Evolutionary conservation across 805 yeast species (phyloP).

Genomic region (Sugiyamaella boreocaroliniensis): DNA sequence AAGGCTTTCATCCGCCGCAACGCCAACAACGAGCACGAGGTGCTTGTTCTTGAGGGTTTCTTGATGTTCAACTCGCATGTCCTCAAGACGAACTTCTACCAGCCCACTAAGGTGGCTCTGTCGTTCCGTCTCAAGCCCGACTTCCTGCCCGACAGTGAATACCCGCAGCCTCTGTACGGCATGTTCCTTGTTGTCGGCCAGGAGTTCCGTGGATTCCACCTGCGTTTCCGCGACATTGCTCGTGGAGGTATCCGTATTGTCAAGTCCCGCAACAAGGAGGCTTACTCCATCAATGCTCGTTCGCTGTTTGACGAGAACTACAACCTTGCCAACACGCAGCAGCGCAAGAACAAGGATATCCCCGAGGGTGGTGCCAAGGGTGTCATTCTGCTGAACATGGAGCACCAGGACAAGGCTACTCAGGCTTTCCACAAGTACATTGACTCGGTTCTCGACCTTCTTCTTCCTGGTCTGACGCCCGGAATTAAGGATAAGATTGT

Average conservation of each 20-base stretch:
- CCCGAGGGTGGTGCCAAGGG: constrained; percentile 99
- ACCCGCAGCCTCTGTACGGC: constrained; percentile 89
- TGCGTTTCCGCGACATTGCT: constrained; percentile 93
- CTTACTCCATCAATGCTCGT: constrained; percentile 75
- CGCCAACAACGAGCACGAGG: constrained; percentile 72
- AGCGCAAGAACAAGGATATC: constrained; percentile 92
- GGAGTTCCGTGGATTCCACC: constrained; percentile 95
- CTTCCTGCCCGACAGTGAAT: constrained; percentile 77
- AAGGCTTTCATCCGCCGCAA: constrained; percentile 57
- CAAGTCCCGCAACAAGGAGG: constrained; percentile 76
- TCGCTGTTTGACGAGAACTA: constrained; percentile 94
- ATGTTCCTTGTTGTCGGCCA: constrained; percentile 94
- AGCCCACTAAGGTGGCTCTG: constrained; percentile 89
- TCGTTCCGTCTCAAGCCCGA: constrained; percentile 86
- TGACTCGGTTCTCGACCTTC: constrained; percentile 81
- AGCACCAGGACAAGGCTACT: constrained; percentile 72
- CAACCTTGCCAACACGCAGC: constrained; percentile 92
- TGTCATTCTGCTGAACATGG: constrained; percentile 68
- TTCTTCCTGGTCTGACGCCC: constrained; percentile 62
- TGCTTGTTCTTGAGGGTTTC: constrained; percentile 73
- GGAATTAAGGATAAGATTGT: constrained; percentile 78
- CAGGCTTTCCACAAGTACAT: constrained; percentile 88
- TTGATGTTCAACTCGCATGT: constrained; percentile 79
- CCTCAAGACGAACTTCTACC: constrained; percentile 88
- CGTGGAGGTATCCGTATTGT: constrained; percentile 98